A percentile compares a stretch with the other conserved stretches of the same genome.
Conservation (phyloP, 495 filamentous ascomycete species). For the Podospora anserina region DNA sequence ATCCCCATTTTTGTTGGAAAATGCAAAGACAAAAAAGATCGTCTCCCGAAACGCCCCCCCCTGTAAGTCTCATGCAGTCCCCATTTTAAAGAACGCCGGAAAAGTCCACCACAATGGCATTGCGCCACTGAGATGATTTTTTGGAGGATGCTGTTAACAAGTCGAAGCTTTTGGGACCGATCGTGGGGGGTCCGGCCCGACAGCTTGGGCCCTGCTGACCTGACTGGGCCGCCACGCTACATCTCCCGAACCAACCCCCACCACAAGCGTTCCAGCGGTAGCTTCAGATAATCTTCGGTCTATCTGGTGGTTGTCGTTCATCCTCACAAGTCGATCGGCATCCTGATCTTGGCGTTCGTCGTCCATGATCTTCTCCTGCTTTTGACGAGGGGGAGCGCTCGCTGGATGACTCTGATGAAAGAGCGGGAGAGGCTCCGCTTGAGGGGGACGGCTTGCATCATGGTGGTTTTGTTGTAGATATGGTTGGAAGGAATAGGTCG, state of each 20-base stretch:
- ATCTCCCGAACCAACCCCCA: no score
- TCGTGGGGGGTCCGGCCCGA: no score
- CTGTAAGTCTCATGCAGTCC: neutral
- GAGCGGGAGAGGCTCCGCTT: constrained; percentile 21
- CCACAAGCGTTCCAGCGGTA: neutral
- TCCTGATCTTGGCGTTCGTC: constrained; percentile 20
- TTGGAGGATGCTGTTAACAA: neutral
- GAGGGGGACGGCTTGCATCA: constrained; percentile 13
- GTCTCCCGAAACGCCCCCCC: neutral
- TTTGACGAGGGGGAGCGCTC: constrained; percentile 20
- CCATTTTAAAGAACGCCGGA: neutral
- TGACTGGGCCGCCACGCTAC: no score
- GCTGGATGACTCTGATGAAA: constrained; percentile 20
- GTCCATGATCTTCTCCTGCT: constrained; percentile 22
- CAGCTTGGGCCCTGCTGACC: no score
- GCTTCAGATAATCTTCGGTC: neutral
- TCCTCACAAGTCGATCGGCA: constrained; percentile 19
- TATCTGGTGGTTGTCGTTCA: neutral
- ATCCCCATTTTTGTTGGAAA: neutral
- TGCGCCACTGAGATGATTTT: no score
- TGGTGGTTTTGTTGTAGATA: neutral
- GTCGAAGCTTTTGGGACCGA: no score
- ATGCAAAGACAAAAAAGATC: neutral
- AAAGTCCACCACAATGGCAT: neutral
- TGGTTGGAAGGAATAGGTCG: neutral